Evolutionary conservation across 805 yeast genomes (phyloP).

Genomic region (Geotrichum ghanense): DNA sequence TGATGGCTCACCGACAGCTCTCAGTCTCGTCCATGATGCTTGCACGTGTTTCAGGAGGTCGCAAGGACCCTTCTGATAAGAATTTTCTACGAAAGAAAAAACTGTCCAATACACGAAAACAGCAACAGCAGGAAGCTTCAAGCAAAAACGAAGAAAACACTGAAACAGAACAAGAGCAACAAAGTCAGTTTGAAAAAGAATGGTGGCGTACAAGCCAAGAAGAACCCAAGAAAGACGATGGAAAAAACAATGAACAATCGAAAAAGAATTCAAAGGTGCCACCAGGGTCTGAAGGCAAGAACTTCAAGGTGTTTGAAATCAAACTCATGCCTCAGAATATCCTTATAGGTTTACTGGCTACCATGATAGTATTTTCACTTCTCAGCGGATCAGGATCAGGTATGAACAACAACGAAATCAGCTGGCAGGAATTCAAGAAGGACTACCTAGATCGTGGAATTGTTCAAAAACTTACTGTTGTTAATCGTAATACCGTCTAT

Average conservation of each 20-base stretch:
- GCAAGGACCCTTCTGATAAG: neutral
- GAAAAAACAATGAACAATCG: constrained; percentile 1
- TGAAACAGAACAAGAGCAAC: neutral
- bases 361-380: neutral
- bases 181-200: neutral
- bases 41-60: neutral
- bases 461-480: constrained; percentile 61
- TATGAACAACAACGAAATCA: constrained; percentile 25
- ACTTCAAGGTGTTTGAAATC: constrained; percentile 8
- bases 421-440: constrained; percentile 80
- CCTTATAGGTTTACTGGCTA: neutral
- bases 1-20: neutral
- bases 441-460: constrained; percentile 66
- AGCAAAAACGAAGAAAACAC: neutral
- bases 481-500: constrained; percentile 54
- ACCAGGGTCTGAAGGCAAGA: constrained; percentile 9
- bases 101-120: too few species aligned
- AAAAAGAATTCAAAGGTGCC: constrained; percentile 4
- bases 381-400: constrained; percentile 1
- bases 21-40: neutral
- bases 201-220: constrained; percentile 4
- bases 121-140: too few species aligned
- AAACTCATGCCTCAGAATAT: constrained; percentile 4
- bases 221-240: neutral
- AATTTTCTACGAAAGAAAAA: neutral